Evolutionary conservation across 2,329 filamentous ascomycete genomes (phyloP), one percentile per base, ranked within the genome.

Genomic region (Clarireedia hainanense): DNA sequence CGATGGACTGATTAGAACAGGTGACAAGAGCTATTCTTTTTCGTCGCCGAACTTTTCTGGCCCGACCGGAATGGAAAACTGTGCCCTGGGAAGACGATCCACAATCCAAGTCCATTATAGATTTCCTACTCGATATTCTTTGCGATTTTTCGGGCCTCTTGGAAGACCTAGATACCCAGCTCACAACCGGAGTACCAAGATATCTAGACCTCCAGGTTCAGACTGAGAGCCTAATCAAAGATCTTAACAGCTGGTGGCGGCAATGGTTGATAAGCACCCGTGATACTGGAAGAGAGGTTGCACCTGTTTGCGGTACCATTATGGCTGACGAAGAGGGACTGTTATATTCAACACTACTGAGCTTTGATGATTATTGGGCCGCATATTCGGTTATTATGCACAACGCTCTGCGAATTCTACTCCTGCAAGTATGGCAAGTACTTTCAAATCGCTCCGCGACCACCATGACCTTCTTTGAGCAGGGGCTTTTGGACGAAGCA

Each of bases 41-140:
- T 39, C 42, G 56, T 56, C 51, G 49, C 12, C 37, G 52, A 1
- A 58, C 58, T 10, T 60, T 60, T 56, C 58, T 60, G 26, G 14
- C 20, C 15, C 42, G 36, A 12, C 37, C 36, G 20, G 15, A 50
- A 39, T 60, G 58, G 58, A 60, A 60, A 58, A 58, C n/a, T 2
- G 52, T 60, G 10, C 58, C 58, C 20, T 60, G 58, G 58, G 58
- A 57, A 57, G 58, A 59, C 23, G 50, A 60, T 34, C 53, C 47
- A 17, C 27, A 24, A 34, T 57, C 57, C 6, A 60, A 58, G 52
- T 46, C n/a, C 20, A 23, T 47, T 6, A 48, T 59, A 24, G 58
- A 60, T 47, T 58, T 57, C 54, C 46, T 60, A 12, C 45, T 60
- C 10, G 58, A 60, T 34, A 58, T 60, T 15, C 47, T 26, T 7